Base-by-base conservation (phyloP, 306 rosid species). In the Vigna radiata region DNA sequence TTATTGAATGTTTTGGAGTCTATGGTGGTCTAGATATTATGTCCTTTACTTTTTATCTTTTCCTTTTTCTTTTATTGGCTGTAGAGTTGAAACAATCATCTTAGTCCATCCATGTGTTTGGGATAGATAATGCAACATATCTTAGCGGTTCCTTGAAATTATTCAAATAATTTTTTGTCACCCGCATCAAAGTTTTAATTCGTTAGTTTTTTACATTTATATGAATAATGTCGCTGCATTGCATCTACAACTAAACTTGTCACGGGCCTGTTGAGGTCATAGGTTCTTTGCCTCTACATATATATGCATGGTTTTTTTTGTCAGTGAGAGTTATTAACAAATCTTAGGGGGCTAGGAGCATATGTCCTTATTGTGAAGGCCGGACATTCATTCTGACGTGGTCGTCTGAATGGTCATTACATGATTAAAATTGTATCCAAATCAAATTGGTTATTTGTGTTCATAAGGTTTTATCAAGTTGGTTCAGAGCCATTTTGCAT, bases 11-110 rank as follows among this genome's bases (percentile, higher is more conserved):
- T 85, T 49, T 46, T 77, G 80, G 86, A 82, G 86, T 85, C 63
- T 50, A 72, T 79, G 85, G 86, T 73, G 84, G 85, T 60, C 69
- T 60, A 79, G 69, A 79, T 41, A 60, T 69, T 70, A 79, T 83
- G 87, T 88, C 81, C 1, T 56, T 79, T 80, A 14, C 19, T 3
- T 68, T 66, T 55, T 64, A 36, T 55, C 4, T 74, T 68, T 63
- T 12, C 53, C 29, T 71, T 73, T 76, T 81, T 73, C 73, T 72
- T 41, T 41, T 9, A 77, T 81, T 84, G 77, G 83, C 67, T 84
- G 85, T 84, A 81, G 85, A 84, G 87, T 33, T 81, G 66, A 84
- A 77, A 65, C 82, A 80, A 63, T 81, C 79, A 69, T 84, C 66
- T 72, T 77, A 50, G 85, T 77, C 80, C 76, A 55, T 66, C 83